Evolutionary conservation across 345 rosid genomes (phyloP).

Genomic region (Lepidium didymum): DNA sequence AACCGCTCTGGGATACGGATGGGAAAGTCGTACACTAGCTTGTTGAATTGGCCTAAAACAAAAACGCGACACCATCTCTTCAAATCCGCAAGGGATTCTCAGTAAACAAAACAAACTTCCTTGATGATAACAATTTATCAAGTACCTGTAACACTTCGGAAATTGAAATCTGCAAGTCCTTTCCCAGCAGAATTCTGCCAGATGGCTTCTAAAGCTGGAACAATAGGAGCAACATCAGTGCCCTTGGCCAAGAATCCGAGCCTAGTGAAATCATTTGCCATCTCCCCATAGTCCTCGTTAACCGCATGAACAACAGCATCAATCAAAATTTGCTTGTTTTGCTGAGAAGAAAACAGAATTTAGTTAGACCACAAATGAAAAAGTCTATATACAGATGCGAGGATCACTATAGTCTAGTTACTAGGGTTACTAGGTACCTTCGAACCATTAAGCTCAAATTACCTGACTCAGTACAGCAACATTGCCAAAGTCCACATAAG

Average conservation of each 20-base stretch:
- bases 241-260: conserved; percentile 97
- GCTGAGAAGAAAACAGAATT: conserved; percentile 47
- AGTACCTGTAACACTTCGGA: conserved; percentile 86
- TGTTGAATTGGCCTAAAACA: conserved; percentile 77
- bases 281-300: conserved; percentile 92
- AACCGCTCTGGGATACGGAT: conserved; percentile 97
- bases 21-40: conserved; percentile 83
- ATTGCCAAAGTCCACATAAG: conserved; percentile 97
- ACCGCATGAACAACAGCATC: conserved; percentile 99
- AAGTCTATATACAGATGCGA: background rate
- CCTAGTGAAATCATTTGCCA: conserved; percentile 99
- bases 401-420: background rate
- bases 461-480: conserved; percentile 99
- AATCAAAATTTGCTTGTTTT: conserved; percentile 91
- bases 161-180: conserved; percentile 90
- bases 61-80: conserved; percentile 6
- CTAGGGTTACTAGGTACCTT: background rate
- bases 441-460: conserved; percentile 12
- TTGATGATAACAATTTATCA: background rate
- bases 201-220: conserved; percentile 95
- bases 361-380: background rate
- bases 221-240: conserved; percentile 90
- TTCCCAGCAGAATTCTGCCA: conserved; percentile 97
- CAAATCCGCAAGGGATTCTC: background rate
- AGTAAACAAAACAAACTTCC: background rate